These are phyloP conservation scores for Arabis hirsuta DNA, from an alignment of 345 rosid genomes.

Conservation along the genomic window DNA sequence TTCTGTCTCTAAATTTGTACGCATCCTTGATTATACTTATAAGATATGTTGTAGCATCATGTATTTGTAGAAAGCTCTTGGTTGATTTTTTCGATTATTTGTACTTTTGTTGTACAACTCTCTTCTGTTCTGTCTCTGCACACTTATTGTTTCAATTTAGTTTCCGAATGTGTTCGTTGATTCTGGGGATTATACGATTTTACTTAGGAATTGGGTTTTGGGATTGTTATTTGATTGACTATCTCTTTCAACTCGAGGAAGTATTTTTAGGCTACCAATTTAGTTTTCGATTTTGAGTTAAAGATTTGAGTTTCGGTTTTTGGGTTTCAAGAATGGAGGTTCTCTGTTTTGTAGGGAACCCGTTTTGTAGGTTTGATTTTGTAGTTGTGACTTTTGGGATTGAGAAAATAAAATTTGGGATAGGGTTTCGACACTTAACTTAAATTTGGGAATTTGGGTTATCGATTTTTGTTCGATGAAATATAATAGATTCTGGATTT, in stretches of 20 bases:
- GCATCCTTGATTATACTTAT: not conserved
- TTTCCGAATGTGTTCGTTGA: constrained; percentile 11
- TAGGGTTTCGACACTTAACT: too few species aligned
- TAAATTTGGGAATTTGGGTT: too few species aligned
- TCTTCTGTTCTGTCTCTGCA: not conserved
- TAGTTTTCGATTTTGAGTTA: too few species aligned
- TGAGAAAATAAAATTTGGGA: too few species aligned
- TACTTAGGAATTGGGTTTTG: constrained; percentile 14
- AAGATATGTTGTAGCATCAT: not conserved
- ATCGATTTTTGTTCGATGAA: too few species aligned
- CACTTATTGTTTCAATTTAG: not conserved
- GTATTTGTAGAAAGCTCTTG: constrained; percentile 8
- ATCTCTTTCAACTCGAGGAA: not conserved
- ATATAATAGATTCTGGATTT: too few species aligned
- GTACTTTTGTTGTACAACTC: not conserved
- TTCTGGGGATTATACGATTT: constrained; percentile 2
- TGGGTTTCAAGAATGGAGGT: too few species aligned
- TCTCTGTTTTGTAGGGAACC: too few species aligned
- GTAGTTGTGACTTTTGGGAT: too few species aligned
- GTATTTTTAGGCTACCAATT: not conserved
- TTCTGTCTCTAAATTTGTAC: constrained; percentile 16
- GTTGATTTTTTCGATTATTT: not conserved
- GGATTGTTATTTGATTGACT: constrained; percentile 12
- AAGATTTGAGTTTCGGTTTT: too few species aligned
- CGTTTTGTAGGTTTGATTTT: too few species aligned